phyloP scores from a whole-genome alignment of 805 yeast genomes.

The Lachancea dasiensis region DNA sequence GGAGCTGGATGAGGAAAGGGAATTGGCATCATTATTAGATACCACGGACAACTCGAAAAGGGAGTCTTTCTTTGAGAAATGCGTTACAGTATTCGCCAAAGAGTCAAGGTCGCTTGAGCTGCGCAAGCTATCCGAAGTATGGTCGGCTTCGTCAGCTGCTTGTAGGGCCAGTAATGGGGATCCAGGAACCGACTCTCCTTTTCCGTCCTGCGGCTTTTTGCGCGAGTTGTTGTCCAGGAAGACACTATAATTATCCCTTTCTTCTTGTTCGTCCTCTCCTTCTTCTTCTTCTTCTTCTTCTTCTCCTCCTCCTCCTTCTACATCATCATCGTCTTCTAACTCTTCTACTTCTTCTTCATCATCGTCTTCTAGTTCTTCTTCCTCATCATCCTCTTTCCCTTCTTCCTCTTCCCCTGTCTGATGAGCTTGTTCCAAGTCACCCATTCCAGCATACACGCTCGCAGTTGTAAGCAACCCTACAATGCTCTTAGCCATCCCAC shows the following conservation, averaged over 20 bases:
- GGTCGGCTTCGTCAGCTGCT: neutral
- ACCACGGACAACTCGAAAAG: constrained; percentile 30
- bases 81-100: constrained; percentile 3
- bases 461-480: constrained; percentile 54
- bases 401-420: constrained; percentile 17
- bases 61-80: constrained; percentile 12
- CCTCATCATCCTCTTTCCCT: constrained; percentile 10
- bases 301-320: neutral
- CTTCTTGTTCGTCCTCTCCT: neutral
- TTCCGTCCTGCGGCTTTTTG: too few species aligned
- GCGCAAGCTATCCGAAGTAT: neutral
- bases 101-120: constrained; percentile 1
- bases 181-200: too few species aligned
- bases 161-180: neutral
- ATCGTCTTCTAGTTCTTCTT: constrained; percentile 5
- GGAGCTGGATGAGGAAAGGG: constrained; percentile 12
- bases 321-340: neutral
- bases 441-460: constrained; percentile 41
- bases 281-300: neutral
- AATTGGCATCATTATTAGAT: constrained; percentile 11
- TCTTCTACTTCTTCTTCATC: constrained; percentile 8
- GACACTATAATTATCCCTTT: too few species aligned
- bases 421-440: constrained; percentile 21
- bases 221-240: too few species aligned
- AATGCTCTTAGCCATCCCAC: constrained; percentile 46